These are phyloP conservation scores for Houttuynia cordata DNA, from an alignment of 164 flowering plant species.

Conservation along the genomic window DNA sequence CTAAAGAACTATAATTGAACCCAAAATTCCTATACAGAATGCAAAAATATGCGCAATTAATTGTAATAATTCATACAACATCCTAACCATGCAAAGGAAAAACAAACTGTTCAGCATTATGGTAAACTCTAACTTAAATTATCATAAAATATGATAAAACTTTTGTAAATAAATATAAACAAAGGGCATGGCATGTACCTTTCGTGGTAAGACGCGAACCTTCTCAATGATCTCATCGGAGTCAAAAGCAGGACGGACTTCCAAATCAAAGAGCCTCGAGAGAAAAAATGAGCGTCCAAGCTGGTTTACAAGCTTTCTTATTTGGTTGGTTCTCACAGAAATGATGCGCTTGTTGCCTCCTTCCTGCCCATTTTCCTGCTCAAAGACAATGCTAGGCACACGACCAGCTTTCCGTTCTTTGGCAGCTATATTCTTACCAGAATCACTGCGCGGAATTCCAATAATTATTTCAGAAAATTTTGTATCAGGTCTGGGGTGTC, in stretches of 20 bases:
- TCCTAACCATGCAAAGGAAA: no score
- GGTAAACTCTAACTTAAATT: neutral
- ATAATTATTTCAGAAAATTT: constrained; percentile 55
- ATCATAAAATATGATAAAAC: neutral
- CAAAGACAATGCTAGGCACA: constrained; percentile 79
- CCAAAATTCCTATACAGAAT: no score
- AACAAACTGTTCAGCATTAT: neutral
- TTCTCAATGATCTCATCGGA: constrained; percentile 63
- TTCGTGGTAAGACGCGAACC: constrained; percentile 75
- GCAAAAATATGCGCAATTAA: no score
- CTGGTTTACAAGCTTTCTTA: constrained; percentile 57
- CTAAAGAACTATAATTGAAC: no score
- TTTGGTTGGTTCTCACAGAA: constrained; percentile 65
- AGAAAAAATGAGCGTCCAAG: constrained; percentile 59
- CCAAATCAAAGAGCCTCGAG: constrained; percentile 63
- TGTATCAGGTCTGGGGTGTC: constrained; percentile 67
- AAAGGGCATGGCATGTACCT: constrained; percentile 22
- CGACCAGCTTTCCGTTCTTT: constrained; percentile 66
- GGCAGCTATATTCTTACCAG: constrained; percentile 47
- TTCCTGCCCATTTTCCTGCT: constrained; percentile 80
- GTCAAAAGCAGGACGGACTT: constrained; percentile 20
- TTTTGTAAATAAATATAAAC: neutral
- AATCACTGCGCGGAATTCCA: constrained; percentile 48
- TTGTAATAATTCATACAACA: no score
- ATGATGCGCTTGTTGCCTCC: constrained; percentile 92